phyloP scores from a whole-genome alignment of 139 green algal genomes.

The Ostreobium quekettii region DNA sequence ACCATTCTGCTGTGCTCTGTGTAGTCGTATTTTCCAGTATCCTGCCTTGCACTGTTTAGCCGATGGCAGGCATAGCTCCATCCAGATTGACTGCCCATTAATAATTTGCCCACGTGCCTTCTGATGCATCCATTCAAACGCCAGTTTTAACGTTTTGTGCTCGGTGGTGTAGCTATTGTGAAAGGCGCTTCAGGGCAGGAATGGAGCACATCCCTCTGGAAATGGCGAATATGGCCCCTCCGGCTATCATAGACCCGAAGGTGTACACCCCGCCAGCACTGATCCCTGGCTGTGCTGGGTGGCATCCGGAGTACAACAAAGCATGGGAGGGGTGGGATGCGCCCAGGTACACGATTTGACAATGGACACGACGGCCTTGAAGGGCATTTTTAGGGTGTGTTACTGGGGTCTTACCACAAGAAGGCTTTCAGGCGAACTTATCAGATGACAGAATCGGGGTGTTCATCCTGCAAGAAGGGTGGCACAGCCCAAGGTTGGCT shows the following conservation, averaged over 20 bases:
- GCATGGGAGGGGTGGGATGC: slow-evolving; percentile 28
- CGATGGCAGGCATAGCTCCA: background rate
- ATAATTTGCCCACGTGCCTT: background rate
- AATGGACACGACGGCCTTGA: background rate
- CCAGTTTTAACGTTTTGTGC: background rate
- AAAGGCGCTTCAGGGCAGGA: slow-evolving; percentile 21
- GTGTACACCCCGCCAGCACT: slow-evolving; percentile 39
- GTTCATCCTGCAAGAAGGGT: no score
- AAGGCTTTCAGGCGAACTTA: no score
- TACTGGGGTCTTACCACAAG: no score
- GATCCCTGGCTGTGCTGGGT: slow-evolving; percentile 24
- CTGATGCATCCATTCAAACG: background rate
- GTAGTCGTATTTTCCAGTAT: no score
- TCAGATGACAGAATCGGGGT: no score
- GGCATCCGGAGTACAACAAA: slow-evolving; percentile 30
- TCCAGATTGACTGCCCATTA: background rate
- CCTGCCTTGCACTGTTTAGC: no score
- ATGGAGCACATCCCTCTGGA: slow-evolving; percentile 33
- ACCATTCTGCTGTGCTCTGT: no score
- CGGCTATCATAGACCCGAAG: slow-evolving; percentile 21
- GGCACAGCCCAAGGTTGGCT: no score
- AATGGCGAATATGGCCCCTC: slow-evolving; percentile 16
- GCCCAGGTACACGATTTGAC: slow-evolving; percentile 11
- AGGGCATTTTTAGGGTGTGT: no score
- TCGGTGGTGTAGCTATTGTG: slow-evolving; percentile 21